Evolutionary conservation across 179 eudicot genomes (phyloP), one percentile per base, ranked within the genome.

Genomic region (Silene coronaria): DNA sequence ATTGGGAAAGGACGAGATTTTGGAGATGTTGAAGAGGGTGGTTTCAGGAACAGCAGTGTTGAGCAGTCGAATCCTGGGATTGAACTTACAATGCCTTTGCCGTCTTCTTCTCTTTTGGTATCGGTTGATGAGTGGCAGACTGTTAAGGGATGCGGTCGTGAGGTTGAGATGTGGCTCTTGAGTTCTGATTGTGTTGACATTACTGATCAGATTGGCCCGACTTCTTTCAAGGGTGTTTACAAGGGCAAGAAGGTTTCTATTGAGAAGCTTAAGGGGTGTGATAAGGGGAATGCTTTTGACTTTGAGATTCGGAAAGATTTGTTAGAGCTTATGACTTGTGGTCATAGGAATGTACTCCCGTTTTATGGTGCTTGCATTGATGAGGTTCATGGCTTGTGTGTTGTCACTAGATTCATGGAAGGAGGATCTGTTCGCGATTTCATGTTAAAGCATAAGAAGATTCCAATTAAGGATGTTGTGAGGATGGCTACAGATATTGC

Each of bases 71-170:
- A 34, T 70, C 68, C 70, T 23, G 84, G 63, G 77, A 66, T 87
- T 45, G 84, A 86, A 69, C 85, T 94, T 61, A 67, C 82, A 8
- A 24, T 86, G 79, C 98, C 98, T 59, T 82, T 94, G 61, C 85
- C 97, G 3, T 81, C 78, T 42, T 87, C 91, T 13, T 84, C 88
- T 4, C 76, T 92, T 72, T 76, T 86, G 17, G 89, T 94, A 17
- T 89, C 92, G 0, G 95, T 94, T 75, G 96, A 92, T 69, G 97
- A 92, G 77, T 94, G 98, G 98, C 98, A 94, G 84, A 94, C 97
- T 10, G 86, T 94, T 28, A 82, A 81, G 78, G 87, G 87, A 34
- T 92, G 92, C 21, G 89, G 85, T 45, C 89, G 85, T 36, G 91
- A 85, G 81, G 85, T 92, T 51, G 89, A 86, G 55, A 86, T 71